phyloP scores from a whole-genome alignment of 2,329 filamentous ascomycete genomes.

The Colletotrichum sp. region DNA sequence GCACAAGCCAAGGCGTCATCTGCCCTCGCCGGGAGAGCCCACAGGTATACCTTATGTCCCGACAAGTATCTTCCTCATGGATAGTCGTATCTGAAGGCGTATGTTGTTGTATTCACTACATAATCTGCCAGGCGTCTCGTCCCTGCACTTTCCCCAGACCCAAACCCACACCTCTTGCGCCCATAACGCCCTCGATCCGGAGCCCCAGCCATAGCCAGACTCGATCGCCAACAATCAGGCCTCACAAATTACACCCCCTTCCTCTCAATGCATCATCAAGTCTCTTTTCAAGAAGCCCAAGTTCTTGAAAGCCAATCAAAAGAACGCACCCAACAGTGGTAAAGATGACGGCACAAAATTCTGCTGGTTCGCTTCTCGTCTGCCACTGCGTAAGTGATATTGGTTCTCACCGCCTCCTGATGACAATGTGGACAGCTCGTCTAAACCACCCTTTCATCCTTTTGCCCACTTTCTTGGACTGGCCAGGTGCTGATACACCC shows the following conservation, averaged over 20 bases:
- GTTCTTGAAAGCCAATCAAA: constrained; percentile 12
- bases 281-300: constrained; percentile 3
- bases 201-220: background rate
- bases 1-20: background rate
- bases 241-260: background rate
- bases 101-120: background rate
- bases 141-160: background rate
- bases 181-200: background rate
- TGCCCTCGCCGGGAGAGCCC: background rate
- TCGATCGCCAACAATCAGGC: background rate
- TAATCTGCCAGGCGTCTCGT: background rate
- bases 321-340: background rate
- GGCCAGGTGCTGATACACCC: background rate
- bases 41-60: background rate
- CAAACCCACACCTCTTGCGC: background rate
- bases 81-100: background rate
- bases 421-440: background rate
- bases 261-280: background rate
- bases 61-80: background rate
- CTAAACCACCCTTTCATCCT: constrained; percentile 3
- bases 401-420: background rate
- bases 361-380: background rate
- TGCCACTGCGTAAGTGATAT: background rate
- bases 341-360: background rate
- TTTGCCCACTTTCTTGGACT: background rate